Base-by-base conservation (phyloP, 768 basidiomycete genomes). In the Tulasnella sp. region DNA sequence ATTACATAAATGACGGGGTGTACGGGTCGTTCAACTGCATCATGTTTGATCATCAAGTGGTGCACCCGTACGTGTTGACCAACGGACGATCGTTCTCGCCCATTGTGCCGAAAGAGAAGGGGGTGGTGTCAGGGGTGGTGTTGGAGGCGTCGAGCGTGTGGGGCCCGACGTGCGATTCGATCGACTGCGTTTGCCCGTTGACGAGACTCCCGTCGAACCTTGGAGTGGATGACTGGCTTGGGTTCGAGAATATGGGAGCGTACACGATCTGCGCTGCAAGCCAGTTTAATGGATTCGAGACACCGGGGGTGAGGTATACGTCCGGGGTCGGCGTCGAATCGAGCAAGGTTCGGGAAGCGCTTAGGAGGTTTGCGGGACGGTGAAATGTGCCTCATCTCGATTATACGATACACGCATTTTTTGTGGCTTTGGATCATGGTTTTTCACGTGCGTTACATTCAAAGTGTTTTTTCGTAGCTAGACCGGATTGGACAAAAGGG, bases 1-100 rank as follows among this genome's bases (percentile, higher is more conserved):
- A 97, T 74, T 98, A 98, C 75, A 91, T 98, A 78, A 98, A 97
- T 72, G 94, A 98, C 69, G 96, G 96, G 41, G 91, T 99, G 37
- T 99, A 99, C 69, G 92, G 94, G 49, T 82, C 90, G 19, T 92
- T 93, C 75, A 92, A 93, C 74, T 92, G 88, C 73, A 92, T 92
- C 71, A 75, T 98, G 66, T 98, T 97, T 71, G 96, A 98, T 71
- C 96, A 99, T 71, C 92, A 94, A 67, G 75, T 77, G 58, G 84
- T 84, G n/a, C 80, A 86, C 65, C 96, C 96, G 23, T 70, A 74
- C 68, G 71, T 73, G n/a, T 67, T 77, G 36, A 74, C 75, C 31
- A 65, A 74, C 59, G 49, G 56, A 15, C 64, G 58, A 35, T 57
- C 58, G 15, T 65, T 65, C 62, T 17, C 36, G 17, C 35, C 46